Base-by-base conservation (phyloP, 2,329 filamentous ascomycete genomes). In the Verticillium alfalfae region DNA sequence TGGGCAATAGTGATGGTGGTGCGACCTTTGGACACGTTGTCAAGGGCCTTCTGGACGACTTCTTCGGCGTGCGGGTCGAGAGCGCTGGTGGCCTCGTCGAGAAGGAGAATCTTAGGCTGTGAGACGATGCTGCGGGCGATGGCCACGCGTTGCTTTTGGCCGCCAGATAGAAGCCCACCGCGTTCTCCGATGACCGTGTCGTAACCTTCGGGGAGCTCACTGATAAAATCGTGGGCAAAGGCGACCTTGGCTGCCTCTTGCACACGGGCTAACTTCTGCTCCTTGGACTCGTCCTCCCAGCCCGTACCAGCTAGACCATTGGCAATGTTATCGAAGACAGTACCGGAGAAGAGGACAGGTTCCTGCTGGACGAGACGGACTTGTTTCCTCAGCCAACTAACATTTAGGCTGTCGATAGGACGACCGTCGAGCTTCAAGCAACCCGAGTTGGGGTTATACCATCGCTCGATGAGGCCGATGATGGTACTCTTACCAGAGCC, bases 81-180 rank as follows among this genome's bases (percentile, higher is more conserved):
- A 0, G 86, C 84, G 56, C 80, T 84, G 0, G 87, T 90, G 0
- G 87, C 87, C 72, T 90, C 87, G 62, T 90, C 87, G 2, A 89
- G 73, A 15, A 90, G 79, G 0, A 90, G 75, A 41, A 90, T 84
- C 56, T 72, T 72, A 8, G 76, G 75, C 34, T 74, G 64, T 1
- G 70, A 71, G n/a, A 79, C 69, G 49, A 79, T 72, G 49, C 72
- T 73, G 36, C 76, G 70, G 3, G 75, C 75, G 60, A 90, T 89
- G 0, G 86, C 83, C 34, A 90, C 77, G 10, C 87, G 78, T 66
- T 89, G 87, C 45, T 85, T 79, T 67, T 90, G 86, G 1, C 87
- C 87, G 16, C 86, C 86, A 18, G 82, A 86, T 8, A 90, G 75
- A 59, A 87, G 83, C 39, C 85, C 83, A 1, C 87, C 88, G 12